Base-by-base conservation (phyloP, 1,284 basidiomycete genomes). In the Cutaneotrichosporon cavernicola region DNA sequence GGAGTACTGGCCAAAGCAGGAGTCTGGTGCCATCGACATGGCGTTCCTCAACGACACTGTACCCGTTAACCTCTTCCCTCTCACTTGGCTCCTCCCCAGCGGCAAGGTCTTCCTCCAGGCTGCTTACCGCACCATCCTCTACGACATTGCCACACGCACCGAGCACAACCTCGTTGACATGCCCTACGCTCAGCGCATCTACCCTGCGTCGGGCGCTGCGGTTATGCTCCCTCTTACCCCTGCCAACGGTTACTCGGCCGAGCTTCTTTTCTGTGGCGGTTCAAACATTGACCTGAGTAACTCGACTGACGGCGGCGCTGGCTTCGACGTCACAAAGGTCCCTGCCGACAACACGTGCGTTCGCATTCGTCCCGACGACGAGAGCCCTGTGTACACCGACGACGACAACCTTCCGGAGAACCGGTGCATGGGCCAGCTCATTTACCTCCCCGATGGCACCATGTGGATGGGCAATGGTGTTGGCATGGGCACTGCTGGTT, bases 151-250 rank as follows among this genome's bases (percentile, higher is more conserved):
- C 63, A 65, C 72, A 43, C 63, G 70, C 58, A 61, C 58, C 13
- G 75, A 78, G 62, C 73, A 62, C 21, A 55, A 65, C n/a, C 70
- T 79, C 9, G 70, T 69, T 10, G 77, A 82, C 66, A 82, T 83
- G 70, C 81, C 82, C 11, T 76, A 85, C 63, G 86, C 92, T 53
- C 85, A 86, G 53, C 89, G 92, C 62, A 91, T 94, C 40, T 97
- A 97, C 81, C 94, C 94, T 43, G 94, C 91, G 0, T 95, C 92
- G 0, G 94, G 89, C 65, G 94, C 90, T 5, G 86, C 86, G 1
- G 91, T 89, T 61, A 93, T 97, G 90, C 83, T 96, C 8, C 93
- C 95, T 1, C 83, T 97, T 51, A 95, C 91, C 0, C 90, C 91
- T 6, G 88, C 84, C 57, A 96, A 97, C 84, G 89, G 91, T 80